Base-by-base conservation (phyloP, 805 yeast genomes). In the Torulaspora delbrueckii region DNA sequence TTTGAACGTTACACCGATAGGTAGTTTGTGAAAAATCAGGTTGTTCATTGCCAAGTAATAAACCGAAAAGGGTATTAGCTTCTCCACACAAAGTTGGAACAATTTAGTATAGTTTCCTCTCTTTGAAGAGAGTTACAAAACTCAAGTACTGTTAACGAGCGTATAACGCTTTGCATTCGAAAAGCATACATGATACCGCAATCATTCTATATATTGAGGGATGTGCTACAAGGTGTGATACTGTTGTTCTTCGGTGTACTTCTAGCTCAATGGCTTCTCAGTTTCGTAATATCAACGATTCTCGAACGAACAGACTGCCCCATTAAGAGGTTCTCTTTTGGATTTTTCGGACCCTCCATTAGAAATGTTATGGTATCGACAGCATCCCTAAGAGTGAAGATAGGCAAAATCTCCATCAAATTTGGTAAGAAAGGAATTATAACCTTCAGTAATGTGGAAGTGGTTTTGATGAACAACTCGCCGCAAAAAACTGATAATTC, bases 391-490 rank as follows among this genome's bases (percentile, higher is more conserved):
- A 39, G 41, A 13, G 12, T 60, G 24, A 38, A 32, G 10, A 49
- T 60, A 3, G 53, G 51, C 8, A 57, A 44, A 27, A 41, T 57
- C 7, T 43, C 47, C 12, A 35, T 60, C n/a, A 44, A 48, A 9
- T 34, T 57, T n/a, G 54, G 49, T 9, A 50, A 53, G 49, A 55
- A 46, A 27, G 59, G 57, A 1, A 47, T 54, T 2, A 44, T 59
- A 8, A 47, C 52, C 1, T 46, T 59, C 5, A 48, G 49, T 16
- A 50, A 54, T 38, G 54, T 59, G 3, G 48, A 48, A 9, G 6
- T 59, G 23, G 32, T 38, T 12, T 18, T 51, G 25, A 37, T 40
- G 23, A 33, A 48, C n/a, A 31, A 37, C 8, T 18, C 39, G 18
- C 27, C 10, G 22, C 18, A 8, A 6, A 13, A 19, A 7, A 36